These are phyloP conservation scores for Anethum foeniculum DNA, from an alignment of 140 eudicot species.

Conservation along the genomic window DNA sequence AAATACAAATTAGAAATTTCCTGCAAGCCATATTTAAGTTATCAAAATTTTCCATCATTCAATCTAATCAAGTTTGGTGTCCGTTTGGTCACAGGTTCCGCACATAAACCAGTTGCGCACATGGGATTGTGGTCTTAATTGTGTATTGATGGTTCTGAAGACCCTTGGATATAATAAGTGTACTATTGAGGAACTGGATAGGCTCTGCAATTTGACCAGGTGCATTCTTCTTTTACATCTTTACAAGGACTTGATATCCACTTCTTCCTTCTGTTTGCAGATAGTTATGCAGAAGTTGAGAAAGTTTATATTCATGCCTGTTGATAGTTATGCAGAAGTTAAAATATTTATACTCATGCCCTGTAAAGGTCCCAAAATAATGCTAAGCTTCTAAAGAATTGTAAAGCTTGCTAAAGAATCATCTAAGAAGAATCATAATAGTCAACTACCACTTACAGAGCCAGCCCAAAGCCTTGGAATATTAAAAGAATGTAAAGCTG, in stretches of 20 bases:
- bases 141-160: conserved; percentile 86
- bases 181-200: conserved; percentile 50
- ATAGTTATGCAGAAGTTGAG: background rate
- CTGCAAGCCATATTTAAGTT: background rate
- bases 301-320: background rate
- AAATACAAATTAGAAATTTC: background rate
- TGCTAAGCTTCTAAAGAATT: background rate
- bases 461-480: background rate
- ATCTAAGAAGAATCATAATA: background rate
- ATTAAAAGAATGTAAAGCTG: background rate
- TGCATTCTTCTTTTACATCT: conserved; percentile 20
- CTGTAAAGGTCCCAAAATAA: too few species aligned
- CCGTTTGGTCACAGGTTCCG: conserved; percentile 49
- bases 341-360: too few species aligned
- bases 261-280: background rate
- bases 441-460: background rate
- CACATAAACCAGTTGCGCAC: conserved; percentile 68
- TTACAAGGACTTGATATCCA: background rate
- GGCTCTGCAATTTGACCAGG: conserved; percentile 74
- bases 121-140: conserved; percentile 99
- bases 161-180: conserved; percentile 52
- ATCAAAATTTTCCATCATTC: background rate
- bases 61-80: background rate
- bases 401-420: background rate
- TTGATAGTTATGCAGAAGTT: background rate